Evolutionary conservation across 345 rosid species (phyloP), one percentile per base, ranked within the genome.

Genomic region (Ceriops tagal): DNA sequence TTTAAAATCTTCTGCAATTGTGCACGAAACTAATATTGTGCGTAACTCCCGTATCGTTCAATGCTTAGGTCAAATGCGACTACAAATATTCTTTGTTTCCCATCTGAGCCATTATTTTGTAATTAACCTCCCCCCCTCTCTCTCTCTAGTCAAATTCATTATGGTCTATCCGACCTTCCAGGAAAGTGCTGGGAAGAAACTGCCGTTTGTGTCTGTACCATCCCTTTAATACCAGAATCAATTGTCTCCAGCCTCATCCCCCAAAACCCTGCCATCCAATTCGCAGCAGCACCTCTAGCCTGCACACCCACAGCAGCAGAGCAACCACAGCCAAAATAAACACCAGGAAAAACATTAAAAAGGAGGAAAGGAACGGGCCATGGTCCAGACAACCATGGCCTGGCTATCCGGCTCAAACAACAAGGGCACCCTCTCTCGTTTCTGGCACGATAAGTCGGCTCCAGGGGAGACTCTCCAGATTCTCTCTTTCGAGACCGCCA

Each of bases 401-500:
- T 65, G 74, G 76, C 70, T 65, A 26, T 66, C 74, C 8, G 57
- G 72, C 61, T 60, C 70, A 30, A 53, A 43, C 60, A 49, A 52
- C 16, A 6, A 31, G 53, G 55, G 16, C 61, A 31, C 58, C 52
- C 35, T 68, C 66, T 69, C 67, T 69, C 67, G 66, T 32, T 65
- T 64, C 47, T 60, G 35, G 47, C 70, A 18, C 1, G 65, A 66
- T 57, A 66, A 75, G 22, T 10, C 78, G 57, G 46, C 75, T 4
- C 51, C 56, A 3, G 34, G 34, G 6, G 27, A 66, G 16, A 43
- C 46, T 63, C 85, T 86, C 24, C 78, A 75, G 13, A 84, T 84
- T 71, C 82, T 86, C 34, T 75, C 84, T 8, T 82, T 84, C 63
- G 86, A 86, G 20, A 65, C 83, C 2, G 85, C 90, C 59, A 84